These are phyloP conservation scores for Mucor racemosus DNA, from an alignment of 371 early-diverging fungal species.

Conservation along the genomic window DNA sequence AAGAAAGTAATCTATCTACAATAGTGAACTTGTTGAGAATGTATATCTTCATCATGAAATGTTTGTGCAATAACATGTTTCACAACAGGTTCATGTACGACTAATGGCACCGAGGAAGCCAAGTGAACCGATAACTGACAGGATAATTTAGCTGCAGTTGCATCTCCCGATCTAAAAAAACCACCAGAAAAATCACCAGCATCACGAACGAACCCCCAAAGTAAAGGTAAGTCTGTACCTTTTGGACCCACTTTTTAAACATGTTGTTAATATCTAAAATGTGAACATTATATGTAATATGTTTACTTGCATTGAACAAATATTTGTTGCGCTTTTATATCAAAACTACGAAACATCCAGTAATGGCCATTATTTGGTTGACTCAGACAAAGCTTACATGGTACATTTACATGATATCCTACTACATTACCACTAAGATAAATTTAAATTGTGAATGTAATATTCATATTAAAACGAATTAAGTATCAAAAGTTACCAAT, in stretches of 20 bases:
- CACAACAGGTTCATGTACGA: conserved; percentile 27
- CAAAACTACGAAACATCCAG: conserved; percentile 51
- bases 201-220: conserved; percentile 47
- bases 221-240: conserved; percentile 34
- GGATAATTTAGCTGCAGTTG: conserved; percentile 36
- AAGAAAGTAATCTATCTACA: conserved; percentile 1
- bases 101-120: conserved; percentile 24
- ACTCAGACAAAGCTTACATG: conserved; percentile 43
- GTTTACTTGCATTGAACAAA: conserved; percentile 33
- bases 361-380: conserved; percentile 48
- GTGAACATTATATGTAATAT: too few species aligned
- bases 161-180: conserved; percentile 28
- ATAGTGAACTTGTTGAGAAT: background rate
- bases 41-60: conserved; percentile 11
- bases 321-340: conserved; percentile 29
- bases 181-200: conserved; percentile 38
- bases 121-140: conserved; percentile 44
- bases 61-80: conserved; percentile 20
- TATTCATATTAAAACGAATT: background rate
- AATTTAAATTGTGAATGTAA: background rate
- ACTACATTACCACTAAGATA: conserved; percentile 44
- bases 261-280: too few species aligned
- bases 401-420: conserved; percentile 52
- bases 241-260: conserved; percentile 20
- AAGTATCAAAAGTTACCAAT: conserved; percentile 29